Conservation (phyloP, 1,284 basidiomycete genomes). For the Ceratobasidium sp. region DNA sequence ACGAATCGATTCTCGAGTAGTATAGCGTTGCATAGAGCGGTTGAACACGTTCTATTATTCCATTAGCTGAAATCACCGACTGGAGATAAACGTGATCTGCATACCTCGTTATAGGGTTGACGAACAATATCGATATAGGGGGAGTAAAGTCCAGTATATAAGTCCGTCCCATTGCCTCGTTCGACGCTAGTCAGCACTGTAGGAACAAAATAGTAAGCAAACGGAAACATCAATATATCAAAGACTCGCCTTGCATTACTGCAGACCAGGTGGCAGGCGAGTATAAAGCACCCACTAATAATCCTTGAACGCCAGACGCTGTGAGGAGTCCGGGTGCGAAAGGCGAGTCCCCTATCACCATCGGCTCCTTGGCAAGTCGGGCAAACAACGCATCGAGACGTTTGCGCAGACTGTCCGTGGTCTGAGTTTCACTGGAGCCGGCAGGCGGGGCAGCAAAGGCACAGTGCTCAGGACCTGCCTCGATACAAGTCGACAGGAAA, state of each 20-base stretch:
- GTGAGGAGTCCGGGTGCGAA: conserved; percentile 48
- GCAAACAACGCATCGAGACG: conserved; percentile 40
- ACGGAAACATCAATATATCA: background rate
- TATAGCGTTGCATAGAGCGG: background rate
- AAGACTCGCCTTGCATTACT: background rate
- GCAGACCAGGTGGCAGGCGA: background rate
- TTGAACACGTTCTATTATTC: conserved; percentile 3
- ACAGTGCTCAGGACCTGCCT: conserved; percentile 46
- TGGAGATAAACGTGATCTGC: background rate
- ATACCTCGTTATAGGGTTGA: conserved; percentile 19
- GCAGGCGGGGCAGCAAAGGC: conserved; percentile 16
- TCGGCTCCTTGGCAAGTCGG: conserved; percentile 31
- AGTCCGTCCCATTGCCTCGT: background rate
- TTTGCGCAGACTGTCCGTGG: conserved; percentile 26
- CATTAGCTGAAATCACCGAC: background rate
- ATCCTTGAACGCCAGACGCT: conserved; percentile 34
- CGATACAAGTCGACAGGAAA: conserved; percentile 47
- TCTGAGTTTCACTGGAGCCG: conserved; percentile 25
- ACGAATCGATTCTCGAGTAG: background rate
- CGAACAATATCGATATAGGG: background rate
- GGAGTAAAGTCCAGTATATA: conserved; percentile 1
- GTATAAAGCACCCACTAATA: conserved; percentile 48
- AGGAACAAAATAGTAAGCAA: conserved; percentile 12
- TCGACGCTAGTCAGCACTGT: background rate
- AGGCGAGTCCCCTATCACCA: conserved; percentile 43